Base-by-base conservation (phyloP, 805 yeast species). In the Cyberlindnera lachancei region DNA sequence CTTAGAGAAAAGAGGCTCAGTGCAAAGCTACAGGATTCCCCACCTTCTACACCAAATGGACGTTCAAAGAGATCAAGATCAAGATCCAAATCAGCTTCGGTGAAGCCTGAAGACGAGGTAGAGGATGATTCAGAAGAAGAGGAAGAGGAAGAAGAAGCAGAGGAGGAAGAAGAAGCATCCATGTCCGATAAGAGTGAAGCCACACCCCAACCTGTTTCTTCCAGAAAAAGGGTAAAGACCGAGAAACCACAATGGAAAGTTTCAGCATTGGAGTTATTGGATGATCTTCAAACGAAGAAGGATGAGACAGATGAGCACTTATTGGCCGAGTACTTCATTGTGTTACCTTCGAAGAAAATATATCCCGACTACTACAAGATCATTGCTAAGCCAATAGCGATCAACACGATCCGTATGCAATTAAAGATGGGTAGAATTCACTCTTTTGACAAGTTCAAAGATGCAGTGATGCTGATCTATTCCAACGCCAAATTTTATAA, bases 401-500 rank as follows among this genome's bases (percentile, higher is more conserved):
- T 82, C 33, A 80, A 77, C 41, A 65, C 68, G 3, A 71, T 83
- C 23, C 63, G 67, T 46, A 71, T 68, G 49, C 65, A 80, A 42
- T 63, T 77, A 29, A 64, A 66, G 38, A 65, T 61, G n/a, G 64
- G 68, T 24, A 60, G 63, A 9, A 72, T 75, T 41, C 64, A 56
- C 20, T 50, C 58, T 18, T 47, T 75, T 27, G 64, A 58, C 3
- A 70, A 64, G 18, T 66, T 79, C 20, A 58, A 73, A 34, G 77
- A 70, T 31, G 84, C 78, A 38, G 56, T 84, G 38, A 74, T 75
- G 40, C 65, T 73, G 33, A 85, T 90, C 78, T 87, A 79, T 55
- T 70, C 76, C 31, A 88, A 88, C 54, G 96, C 96, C 15, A 71
- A 80, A 44, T 75, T 75, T 30, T 88, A 86, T 57, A 90, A 90